Evolutionary conservation across 2,329 filamentous ascomycete genomes (phyloP), one percentile per base, ranked within the genome.

Genomic region (Escovopsis sp.): DNA sequence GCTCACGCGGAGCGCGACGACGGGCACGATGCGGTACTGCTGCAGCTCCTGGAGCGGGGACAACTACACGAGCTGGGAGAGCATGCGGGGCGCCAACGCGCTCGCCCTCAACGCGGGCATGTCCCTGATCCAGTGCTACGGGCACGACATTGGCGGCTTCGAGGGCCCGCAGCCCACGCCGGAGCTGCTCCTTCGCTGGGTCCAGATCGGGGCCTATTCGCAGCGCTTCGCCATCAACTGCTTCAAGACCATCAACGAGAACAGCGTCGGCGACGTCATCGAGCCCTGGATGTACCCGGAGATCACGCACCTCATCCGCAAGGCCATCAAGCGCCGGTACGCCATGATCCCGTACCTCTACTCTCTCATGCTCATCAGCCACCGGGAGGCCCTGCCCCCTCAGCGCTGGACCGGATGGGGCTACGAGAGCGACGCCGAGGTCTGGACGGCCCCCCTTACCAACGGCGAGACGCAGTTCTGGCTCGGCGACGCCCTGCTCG

Each of bases 221-320:
- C 71, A 77, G 0, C 75, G 81, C 0, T 85, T 85, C 51, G 77
- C 81, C 10, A 85, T 85, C 63, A 85, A 85, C 59, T 85, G 81
- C 59, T 85, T 80, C 71, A 85, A 85, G 62, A 85, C 82, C 0
- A 69, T 73, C 0, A 63, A 71, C 1, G 76, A 85, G 57, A 84
- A 78, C 51, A 66, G 67, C 0, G 68, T 82, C 23, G 81, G 81
- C 7, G 80, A 82, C 33, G 80, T 85, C 9, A 85, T 85, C 45
- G 80, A 85, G 60, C 81, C 81, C 0, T 85, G 80, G 78, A 84
- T 85, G 78, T 82, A 85, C 52, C 77, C 79, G 0, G 72, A 78
- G 33, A 76, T 77, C 26, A 77, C 77, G 0, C 72, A 71, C 0
- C 59, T 80, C 1, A 65, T 85, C 12, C 72, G 81, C 12, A 68